Conservation (phyloP, 192 early-diverging fungal species). For the Oehlia diaphana region DNA sequence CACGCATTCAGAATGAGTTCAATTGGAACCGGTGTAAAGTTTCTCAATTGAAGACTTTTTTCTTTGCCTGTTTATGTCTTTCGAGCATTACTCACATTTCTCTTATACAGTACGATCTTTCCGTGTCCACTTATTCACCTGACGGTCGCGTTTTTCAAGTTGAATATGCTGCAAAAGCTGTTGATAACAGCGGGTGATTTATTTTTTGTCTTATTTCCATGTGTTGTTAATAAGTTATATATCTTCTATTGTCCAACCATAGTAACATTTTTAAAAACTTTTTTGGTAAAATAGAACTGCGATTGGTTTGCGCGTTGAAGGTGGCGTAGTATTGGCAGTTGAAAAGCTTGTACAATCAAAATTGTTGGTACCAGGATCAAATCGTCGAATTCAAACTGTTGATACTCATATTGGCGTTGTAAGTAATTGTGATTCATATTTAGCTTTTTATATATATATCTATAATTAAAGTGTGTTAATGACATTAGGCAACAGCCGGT, state of each 20-base stretch:
- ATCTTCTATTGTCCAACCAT: not conserved
- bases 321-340: constrained; percentile 95
- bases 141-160: constrained; percentile 99
- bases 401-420: constrained; percentile 94
- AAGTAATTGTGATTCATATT: constrained; percentile 29
- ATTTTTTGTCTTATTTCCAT: not conserved
- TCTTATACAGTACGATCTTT: constrained; percentile 85
- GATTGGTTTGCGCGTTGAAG: constrained; percentile 91
- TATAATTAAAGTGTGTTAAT: not conserved
- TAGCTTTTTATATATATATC: not conserved
- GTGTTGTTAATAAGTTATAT: not conserved
- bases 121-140: constrained; percentile 97
- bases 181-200: constrained; percentile 94
- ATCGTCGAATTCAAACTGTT: constrained; percentile 89
- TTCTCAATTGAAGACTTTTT: not conserved
- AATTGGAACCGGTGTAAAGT: constrained; percentile 85
- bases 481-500: constrained; percentile 79
- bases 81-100: constrained; percentile 13
- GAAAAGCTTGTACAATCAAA: constrained; percentile 96
- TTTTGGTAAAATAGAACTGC: constrained; percentile 65
- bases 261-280: too few relatives aligned
- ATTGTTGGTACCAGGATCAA: constrained; percentile 88
- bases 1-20: constrained; percentile 68
- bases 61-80: not conserved
- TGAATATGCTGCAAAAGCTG: constrained; percentile 97